These are phyloP conservation scores for Posidonia oceanica DNA, from an alignment of 116 monocot species.

Conservation along the genomic window DNA sequence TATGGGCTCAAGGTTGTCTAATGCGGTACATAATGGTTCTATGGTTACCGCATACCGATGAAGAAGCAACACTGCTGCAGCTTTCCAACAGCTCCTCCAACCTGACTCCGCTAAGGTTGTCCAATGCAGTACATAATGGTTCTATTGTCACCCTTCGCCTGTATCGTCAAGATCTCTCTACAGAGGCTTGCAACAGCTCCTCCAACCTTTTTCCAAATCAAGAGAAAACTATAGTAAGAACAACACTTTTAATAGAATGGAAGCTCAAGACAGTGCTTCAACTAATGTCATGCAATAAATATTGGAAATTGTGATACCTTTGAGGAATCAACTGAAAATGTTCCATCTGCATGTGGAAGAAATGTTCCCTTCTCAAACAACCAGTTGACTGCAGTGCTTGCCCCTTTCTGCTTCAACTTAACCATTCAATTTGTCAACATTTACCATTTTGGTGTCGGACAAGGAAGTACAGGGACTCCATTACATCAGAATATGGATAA, in stretches of 20 bases:
- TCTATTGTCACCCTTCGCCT: conserved; percentile 94
- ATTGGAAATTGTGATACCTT: conserved; percentile 36
- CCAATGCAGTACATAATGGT: no score
- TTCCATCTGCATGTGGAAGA: conserved; percentile 47
- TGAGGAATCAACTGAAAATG: conserved; percentile 77
- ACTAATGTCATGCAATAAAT: not conserved
- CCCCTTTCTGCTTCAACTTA: conserved; percentile 59
- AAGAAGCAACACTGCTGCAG: conserved; percentile 59
- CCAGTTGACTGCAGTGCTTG: conserved; percentile 94
- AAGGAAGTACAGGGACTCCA: no score
- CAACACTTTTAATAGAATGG: no score
- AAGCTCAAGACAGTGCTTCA: no score
- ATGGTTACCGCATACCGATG: conserved; percentile 53
- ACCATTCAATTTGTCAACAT: conserved; percentile 7
- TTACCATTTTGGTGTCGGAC: not conserved
- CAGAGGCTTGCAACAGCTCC: conserved; percentile 71
- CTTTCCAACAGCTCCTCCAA: no score
- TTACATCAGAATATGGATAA: not conserved
- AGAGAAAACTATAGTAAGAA: not conserved
- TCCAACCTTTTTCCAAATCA: conserved; percentile 49
- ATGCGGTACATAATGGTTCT: conserved; percentile 33
- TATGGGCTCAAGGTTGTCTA: conserved; percentile 45
- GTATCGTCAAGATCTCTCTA: conserved; percentile 79
- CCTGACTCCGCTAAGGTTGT: no score
- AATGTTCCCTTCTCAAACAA: conserved; percentile 72